Evolutionary conservation across 345 rosid species (phyloP).

Genomic region (Angophora floribunda): DNA sequence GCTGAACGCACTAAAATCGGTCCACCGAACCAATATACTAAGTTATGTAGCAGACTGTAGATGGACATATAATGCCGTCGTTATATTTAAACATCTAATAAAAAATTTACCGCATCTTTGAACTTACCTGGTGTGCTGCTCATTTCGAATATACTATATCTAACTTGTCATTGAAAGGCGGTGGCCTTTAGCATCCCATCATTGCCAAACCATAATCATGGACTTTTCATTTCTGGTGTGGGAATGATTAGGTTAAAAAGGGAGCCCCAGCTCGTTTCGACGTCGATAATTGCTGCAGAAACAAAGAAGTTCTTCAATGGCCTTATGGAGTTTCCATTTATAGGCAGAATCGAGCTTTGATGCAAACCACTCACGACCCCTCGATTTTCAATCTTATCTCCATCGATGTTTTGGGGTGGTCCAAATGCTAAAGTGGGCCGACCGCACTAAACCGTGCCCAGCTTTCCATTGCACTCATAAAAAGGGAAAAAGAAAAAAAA

Average conservation of each 20-base stretch:
- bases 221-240: not conserved
- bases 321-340: not conserved
- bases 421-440: not conserved
- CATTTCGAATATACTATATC: not conserved
- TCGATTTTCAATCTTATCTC: not conserved
- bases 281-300: not conserved
- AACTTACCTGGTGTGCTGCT: not conserved
- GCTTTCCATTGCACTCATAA: not conserved
- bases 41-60: not conserved
- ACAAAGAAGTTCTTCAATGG: not conserved
- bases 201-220: not conserved
- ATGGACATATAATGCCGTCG: not conserved
- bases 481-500: not conserved
- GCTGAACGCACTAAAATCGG: not conserved
- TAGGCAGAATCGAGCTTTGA: not conserved
- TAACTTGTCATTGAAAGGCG: not conserved
- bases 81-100: not conserved
- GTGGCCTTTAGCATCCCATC: not conserved
- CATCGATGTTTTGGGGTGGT: not conserved
- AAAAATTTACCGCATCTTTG: not conserved
- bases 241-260: not conserved
- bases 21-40: not conserved
- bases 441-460: not conserved
- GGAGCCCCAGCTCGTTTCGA: not conserved
- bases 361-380: not conserved